Base-by-base conservation (phyloP, 2,329 filamentous ascomycete species). In the Colletotrichum phormii region DNA sequence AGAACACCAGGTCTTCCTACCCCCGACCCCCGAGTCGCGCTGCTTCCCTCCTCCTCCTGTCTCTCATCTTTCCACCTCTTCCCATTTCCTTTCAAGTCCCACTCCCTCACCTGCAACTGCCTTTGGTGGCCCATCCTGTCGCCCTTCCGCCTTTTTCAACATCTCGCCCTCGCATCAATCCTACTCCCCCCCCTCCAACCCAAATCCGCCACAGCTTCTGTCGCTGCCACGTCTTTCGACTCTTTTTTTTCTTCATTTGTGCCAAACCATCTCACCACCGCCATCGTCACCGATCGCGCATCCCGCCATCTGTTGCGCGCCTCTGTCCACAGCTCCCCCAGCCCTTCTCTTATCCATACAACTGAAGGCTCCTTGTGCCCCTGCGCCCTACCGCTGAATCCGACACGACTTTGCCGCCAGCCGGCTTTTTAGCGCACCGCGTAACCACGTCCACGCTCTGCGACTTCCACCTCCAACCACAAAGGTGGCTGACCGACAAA, bases 401-500 rank as follows among this genome's bases (percentile, higher is more conserved):
- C 53, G 53, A 69, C 59, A 64, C 58, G 64, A 58, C 54, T 63
- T 58, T 29, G 18, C 49, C 37, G 53, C 46, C 70, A 54, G 60
- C 58, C 64, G 61, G 64, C 66, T 24, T 65, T 66, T 66, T 72
- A 67, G 72, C 74, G 67, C 72, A 75, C 74, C 69, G 72, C 74
- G 72, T 75, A 64, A 67, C 49, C 71, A 72, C 64, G 54, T 49
- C 7, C 42, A 49, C 42, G 42, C 42, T 49, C 42, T 49, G 42
- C 18, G 42, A 49, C 58, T 49, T 54, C 60, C 55, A 55, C 55
- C 42, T 60, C 57, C 58, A 55, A 26, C 24, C 65, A 61, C 31
- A 57, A 53, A 74, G 76, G 79, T 80, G 77, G 80, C 80, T 80
- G 80, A 79, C 76, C 74, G 71, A 71, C 76, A 77, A 79, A 77